These are phyloP conservation scores for Gossypium gossypioides DNA, from an alignment of 441 rosid genomes.

Conservation along the genomic window DNA sequence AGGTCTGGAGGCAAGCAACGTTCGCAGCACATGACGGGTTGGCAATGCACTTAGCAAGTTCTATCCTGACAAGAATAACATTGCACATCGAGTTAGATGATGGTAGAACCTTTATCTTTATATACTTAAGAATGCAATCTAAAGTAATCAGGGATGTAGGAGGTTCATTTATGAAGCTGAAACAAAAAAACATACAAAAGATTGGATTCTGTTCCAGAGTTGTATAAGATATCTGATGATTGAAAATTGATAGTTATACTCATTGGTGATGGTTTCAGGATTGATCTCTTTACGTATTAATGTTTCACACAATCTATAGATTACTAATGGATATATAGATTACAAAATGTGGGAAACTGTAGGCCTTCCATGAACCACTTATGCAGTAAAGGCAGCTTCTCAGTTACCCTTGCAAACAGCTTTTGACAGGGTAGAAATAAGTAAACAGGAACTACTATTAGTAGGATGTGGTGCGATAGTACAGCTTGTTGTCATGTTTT, in stretches of 20 bases:
- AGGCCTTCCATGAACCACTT: neutral
- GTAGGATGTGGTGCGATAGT: neutral
- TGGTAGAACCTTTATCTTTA: neutral
- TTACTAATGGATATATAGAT: neutral
- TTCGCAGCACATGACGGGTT: slow-evolving; percentile 88
- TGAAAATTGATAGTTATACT: neutral
- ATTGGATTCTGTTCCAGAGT: neutral
- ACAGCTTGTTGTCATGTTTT: neutral
- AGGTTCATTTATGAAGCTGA: neutral
- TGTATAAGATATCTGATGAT: neutral
- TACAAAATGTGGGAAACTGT: neutral
- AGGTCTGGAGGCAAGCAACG: slow-evolving; percentile 86
- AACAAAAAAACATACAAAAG: neutral
- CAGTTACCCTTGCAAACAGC: neutral
- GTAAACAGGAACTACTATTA: neutral
- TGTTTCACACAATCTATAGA: neutral
- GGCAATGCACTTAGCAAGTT: slow-evolving; percentile 80
- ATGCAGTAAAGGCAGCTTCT: neutral
- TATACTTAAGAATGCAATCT: neutral
- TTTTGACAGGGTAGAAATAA: neutral
- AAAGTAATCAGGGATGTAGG: neutral
- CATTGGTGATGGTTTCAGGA: neutral
- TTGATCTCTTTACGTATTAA: neutral
- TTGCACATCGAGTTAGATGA: neutral
- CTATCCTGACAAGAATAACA: slow-evolving; percentile 46